Conservation (phyloP, 2,329 filamentous ascomycete species). For the Pseudocercospora vitis region DNA sequence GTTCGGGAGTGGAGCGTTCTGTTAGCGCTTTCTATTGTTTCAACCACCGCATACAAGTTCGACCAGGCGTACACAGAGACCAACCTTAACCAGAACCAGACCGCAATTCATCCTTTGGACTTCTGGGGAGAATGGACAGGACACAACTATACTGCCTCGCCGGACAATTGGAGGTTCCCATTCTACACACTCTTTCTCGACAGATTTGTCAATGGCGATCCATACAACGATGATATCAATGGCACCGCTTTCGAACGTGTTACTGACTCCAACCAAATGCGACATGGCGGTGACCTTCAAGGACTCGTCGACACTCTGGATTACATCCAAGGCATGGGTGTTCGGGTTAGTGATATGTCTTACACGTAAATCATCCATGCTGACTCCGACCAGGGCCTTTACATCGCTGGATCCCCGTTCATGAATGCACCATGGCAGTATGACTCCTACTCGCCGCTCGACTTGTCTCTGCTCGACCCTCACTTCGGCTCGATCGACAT, state of each 20-base stretch:
- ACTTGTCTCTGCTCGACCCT: conserved; percentile 62
- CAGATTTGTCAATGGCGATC: conserved; percentile 64
- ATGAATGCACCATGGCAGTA: conserved; percentile 64
- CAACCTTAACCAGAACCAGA: conserved; percentile 61
- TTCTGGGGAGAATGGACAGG: conserved; percentile 57
- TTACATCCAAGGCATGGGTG: conserved; percentile 63
- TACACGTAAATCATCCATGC: background rate
- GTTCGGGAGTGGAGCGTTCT: background rate
- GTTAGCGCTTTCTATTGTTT: conserved; percentile 8
- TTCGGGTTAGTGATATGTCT: conserved; percentile 33
- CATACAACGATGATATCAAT: conserved; percentile 62
- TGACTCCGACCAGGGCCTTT: conserved; percentile 50
- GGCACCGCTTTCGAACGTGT: conserved; percentile 63
- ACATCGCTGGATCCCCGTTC: conserved; percentile 61
- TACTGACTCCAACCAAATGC: conserved; percentile 59
- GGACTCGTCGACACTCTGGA: conserved; percentile 63
- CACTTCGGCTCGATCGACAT: conserved; percentile 59
- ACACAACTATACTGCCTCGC: conserved; percentile 55
- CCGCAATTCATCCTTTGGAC: conserved; percentile 54
- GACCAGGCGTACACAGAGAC: conserved; percentile 51
- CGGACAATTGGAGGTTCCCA: conserved; percentile 62
- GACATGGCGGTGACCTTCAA: conserved; percentile 60
- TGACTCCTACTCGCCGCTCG: conserved; percentile 57
- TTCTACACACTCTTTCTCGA: conserved; percentile 65
- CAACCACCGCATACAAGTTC: conserved; percentile 37